These are phyloP conservation scores for Spiromastix sp. DNA, from an alignment of 2,329 filamentous ascomycete species.

Conservation along the genomic window DNA sequence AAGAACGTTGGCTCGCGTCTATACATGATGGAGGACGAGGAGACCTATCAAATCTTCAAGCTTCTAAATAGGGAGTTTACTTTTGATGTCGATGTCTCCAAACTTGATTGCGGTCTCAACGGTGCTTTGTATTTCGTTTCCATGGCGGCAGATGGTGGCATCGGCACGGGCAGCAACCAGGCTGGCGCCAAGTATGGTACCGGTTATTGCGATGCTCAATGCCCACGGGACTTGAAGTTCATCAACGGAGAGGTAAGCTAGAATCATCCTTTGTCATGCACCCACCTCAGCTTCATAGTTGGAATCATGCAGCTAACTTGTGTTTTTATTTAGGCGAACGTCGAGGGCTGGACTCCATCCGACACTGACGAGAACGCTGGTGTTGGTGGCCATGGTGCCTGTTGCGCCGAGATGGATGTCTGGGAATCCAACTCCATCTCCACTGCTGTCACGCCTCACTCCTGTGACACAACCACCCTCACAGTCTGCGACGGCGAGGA, in stretches of 20 bases:
- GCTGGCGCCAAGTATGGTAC: slow-evolving; percentile 52
- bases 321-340: slow-evolving; percentile 36
- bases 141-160: slow-evolving; percentile 53
- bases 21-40: slow-evolving; percentile 54
- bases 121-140: slow-evolving; percentile 57
- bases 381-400: slow-evolving; percentile 45
- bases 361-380: slow-evolving; percentile 46
- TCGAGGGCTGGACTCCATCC: slow-evolving; percentile 44
- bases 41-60: slow-evolving; percentile 55
- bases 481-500: slow-evolving; percentile 40
- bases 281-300: too few species aligned
- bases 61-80: slow-evolving; percentile 60
- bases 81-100: slow-evolving; percentile 61
- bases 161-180: slow-evolving; percentile 39
- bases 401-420: slow-evolving; percentile 60
- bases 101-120: slow-evolving; percentile 59
- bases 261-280: too few species aligned
- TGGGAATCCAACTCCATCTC: slow-evolving; percentile 61
- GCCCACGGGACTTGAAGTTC: slow-evolving; percentile 43
- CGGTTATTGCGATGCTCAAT: slow-evolving; percentile 56
- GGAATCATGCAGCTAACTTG: slow-evolving; percentile 8
- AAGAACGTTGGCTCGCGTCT: slow-evolving; percentile 42
- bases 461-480: slow-evolving; percentile 45
- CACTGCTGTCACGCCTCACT: slow-evolving; percentile 55
- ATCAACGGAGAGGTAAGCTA: slow-evolving; percentile 39